Percentiles rank a stretch among this genome's conserved stretches.
phyloP scores from a whole-genome alignment of 176 grass and related monocot species.

The Urochloa ruziziensis region DNA sequence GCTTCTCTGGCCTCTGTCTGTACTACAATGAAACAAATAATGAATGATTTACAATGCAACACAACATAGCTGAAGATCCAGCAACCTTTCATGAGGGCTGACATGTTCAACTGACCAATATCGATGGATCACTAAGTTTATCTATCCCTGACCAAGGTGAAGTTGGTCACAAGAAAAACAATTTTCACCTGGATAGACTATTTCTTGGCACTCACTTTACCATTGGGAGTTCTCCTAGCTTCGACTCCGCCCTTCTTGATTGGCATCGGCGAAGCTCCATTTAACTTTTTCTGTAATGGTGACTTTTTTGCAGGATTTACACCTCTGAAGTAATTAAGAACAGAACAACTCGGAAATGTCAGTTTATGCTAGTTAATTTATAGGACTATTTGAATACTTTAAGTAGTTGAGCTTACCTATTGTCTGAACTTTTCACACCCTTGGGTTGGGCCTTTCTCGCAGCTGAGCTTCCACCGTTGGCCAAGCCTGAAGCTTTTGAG shows the following conservation, averaged over 20 bases:
- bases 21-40: conserved; percentile 7
- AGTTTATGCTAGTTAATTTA: neutral
- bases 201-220: conserved; percentile 39
- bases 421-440: conserved; percentile 37
- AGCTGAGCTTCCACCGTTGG: conserved; percentile 28
- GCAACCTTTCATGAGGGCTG: neutral
- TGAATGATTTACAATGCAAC: conserved; percentile 17
- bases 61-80: neutral
- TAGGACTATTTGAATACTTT: neutral
- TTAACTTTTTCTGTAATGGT: conserved; percentile 33
- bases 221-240: conserved; percentile 41
- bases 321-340: conserved; percentile 29
- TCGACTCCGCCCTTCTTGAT: conserved; percentile 27
- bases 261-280: neutral
- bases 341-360: neutral
- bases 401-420: conserved; percentile 33
- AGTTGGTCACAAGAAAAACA: conserved; percentile 1
- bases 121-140: neutral
- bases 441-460: conserved; percentile 42
- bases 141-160: neutral
- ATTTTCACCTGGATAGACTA: conserved; percentile 13
- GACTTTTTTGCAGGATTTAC: conserved; percentile 27
- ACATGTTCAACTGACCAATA: neutral
- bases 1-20: neutral
- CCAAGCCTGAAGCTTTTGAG: conserved; percentile 32